Evolutionary conservation across 768 basidiomycete genomes (phyloP).

Genomic region (Tephrocybe sp.): DNA sequence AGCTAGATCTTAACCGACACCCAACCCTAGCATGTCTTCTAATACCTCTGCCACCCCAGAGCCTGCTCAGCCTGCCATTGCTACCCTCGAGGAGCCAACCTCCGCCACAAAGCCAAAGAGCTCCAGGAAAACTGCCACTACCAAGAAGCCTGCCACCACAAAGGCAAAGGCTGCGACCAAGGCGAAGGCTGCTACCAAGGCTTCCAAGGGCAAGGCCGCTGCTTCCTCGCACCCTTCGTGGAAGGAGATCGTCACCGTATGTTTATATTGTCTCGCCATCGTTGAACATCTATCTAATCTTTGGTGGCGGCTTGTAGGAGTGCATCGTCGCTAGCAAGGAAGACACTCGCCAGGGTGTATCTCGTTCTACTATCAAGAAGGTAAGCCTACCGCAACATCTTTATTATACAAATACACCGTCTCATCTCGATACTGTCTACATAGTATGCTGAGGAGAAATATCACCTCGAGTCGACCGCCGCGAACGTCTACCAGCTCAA

Average conservation of each 20-base stretch:
- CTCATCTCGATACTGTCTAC: slow-evolving; percentile 10
- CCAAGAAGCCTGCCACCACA: slow-evolving; percentile 18
- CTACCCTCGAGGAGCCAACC: slow-evolving; percentile 16
- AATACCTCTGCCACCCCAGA: slow-evolving; percentile 23
- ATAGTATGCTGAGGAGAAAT: slow-evolving; percentile 81
- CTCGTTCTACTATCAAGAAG: slow-evolving; percentile 79
- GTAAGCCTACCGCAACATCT: slow-evolving; percentile 31
- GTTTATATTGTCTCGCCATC: slow-evolving; percentile 9
- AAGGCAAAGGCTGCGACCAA: slow-evolving; percentile 20
- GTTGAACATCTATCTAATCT: neutral
- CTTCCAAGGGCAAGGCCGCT: slow-evolving; percentile 22
- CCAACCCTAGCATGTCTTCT: slow-evolving; percentile 23
- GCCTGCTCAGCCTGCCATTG: slow-evolving; percentile 14
- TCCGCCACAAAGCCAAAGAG: slow-evolving; percentile 18
- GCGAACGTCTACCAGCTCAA: slow-evolving; percentile 70
- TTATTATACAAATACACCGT: slow-evolving; percentile 4
- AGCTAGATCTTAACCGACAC: neutral
- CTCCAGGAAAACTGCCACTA: slow-evolving; percentile 17
- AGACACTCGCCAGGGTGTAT: slow-evolving; percentile 70
- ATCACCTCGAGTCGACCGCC: slow-evolving; percentile 67
- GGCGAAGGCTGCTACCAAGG: slow-evolving; percentile 30
- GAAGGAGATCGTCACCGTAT: slow-evolving; percentile 54
- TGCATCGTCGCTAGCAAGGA: slow-evolving; percentile 66
- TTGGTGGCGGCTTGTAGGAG: slow-evolving; percentile 46
- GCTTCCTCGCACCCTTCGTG: slow-evolving; percentile 42